Percentiles rank a stretch among this genome's conserved stretches.
These are phyloP conservation scores for Penicillium angulare DNA, from an alignment of 495 filamentous ascomycete species.

Conservation along the genomic window DNA sequence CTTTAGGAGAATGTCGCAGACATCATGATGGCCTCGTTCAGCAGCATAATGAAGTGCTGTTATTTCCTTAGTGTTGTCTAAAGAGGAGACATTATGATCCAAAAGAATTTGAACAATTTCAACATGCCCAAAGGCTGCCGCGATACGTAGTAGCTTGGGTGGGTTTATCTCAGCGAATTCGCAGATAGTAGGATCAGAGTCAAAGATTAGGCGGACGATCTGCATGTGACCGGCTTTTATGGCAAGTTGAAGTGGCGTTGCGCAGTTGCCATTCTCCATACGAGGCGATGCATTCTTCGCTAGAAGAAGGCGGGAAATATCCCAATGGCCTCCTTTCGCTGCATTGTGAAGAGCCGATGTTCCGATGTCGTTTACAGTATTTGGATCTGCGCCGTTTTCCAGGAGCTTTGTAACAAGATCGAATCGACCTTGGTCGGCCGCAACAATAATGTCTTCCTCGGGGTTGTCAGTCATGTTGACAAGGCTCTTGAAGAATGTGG, in stretches of 20 bases:
- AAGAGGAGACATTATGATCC: background rate
- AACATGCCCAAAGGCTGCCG: background rate
- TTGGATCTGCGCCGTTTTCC: constrained; percentile 7
- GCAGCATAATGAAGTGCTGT: constrained; percentile 7
- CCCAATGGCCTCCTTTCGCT: constrained; percentile 8
- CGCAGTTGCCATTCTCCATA: background rate
- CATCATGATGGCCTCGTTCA: constrained; percentile 3
- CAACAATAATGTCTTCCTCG: constrained; percentile 1
- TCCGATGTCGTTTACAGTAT: constrained; percentile 6
- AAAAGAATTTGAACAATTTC: constrained; percentile 5
- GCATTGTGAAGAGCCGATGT: constrained; percentile 11
- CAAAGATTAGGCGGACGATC: constrained; percentile 1
- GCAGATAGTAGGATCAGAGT: constrained; percentile 1
- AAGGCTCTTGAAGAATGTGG: too few relatives aligned
- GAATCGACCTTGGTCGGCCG: constrained; percentile 6
- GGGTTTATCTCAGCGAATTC: background rate
- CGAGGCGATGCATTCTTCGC: constrained; percentile 4
- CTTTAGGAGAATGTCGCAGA: constrained; percentile 5
- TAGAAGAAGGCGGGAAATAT: constrained; percentile 4
- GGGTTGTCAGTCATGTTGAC: constrained; percentile 16
- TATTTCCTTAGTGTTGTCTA: background rate
- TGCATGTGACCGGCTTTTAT: constrained; percentile 1
- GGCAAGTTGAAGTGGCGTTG: constrained; percentile 1
- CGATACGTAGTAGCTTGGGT: background rate
- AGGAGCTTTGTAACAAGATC: constrained; percentile 6